These are phyloP conservation scores for Sclerotinia minor DNA, from an alignment of 2,329 filamentous ascomycete genomes.

Conservation along the genomic window DNA sequence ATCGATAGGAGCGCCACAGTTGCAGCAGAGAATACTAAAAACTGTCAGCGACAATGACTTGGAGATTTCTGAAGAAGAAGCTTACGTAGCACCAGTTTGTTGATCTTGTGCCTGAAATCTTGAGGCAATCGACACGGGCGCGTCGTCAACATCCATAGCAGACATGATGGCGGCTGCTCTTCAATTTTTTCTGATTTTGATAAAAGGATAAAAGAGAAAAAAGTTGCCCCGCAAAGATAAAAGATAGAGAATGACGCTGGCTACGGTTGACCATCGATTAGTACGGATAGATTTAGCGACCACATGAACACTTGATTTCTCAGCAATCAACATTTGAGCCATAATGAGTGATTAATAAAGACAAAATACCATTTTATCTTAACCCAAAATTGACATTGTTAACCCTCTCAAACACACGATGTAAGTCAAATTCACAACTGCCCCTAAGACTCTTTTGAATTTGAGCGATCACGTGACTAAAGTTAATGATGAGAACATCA, in stretches of 20 bases:
- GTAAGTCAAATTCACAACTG: not conserved
- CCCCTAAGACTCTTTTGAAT: not conserved
- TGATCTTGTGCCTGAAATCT: constrained; percentile 38
- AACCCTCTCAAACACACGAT: not conserved
- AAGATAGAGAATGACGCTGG: constrained; percentile 24
- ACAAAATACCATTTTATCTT: not conserved
- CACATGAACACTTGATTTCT: constrained; percentile 11
- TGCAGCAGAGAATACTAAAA: constrained; percentile 87
- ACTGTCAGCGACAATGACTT: constrained; percentile 30
- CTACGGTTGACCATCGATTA: constrained; percentile 10
- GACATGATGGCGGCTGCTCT: constrained; percentile 47
- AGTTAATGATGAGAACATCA: not conserved
- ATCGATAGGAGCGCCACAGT: constrained; percentile 94
- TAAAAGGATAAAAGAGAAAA: constrained; percentile 37
- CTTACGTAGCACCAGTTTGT: constrained; percentile 54
- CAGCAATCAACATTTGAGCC: not conserved
- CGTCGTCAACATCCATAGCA: constrained; percentile 59
- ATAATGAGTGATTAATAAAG: not conserved
- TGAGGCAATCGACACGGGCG: constrained; percentile 51
- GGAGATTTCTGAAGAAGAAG: constrained; percentile 28
- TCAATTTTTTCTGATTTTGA: constrained; percentile 34
- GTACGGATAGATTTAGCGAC: constrained; percentile 14
- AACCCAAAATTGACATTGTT: not conserved
- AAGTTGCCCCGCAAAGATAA: constrained; percentile 32
- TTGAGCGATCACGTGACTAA: not conserved